Evolutionary conservation across 2,329 filamentous ascomycete genomes (phyloP).

Genomic region (Domatiomyces catenatus): DNA sequence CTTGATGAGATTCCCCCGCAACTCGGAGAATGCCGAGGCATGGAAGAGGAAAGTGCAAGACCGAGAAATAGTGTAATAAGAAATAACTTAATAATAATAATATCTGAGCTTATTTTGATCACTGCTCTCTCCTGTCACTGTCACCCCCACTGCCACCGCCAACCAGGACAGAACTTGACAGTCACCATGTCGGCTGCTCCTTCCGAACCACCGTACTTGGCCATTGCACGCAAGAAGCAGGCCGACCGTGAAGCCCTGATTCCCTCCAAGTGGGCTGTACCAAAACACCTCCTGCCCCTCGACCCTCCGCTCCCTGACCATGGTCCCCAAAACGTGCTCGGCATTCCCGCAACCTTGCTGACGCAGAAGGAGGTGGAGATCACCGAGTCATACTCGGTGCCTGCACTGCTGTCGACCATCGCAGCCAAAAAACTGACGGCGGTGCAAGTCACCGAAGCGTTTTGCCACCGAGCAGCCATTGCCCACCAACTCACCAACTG

Average conservation of each 20-base stretch:
- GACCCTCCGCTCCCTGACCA: conserved; percentile 9
- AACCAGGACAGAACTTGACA: not conserved
- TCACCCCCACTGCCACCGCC: no score
- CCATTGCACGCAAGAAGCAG: conserved; percentile 26
- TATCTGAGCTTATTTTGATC: not conserved
- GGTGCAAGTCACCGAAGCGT: conserved; percentile 37
- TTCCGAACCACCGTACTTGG: conserved; percentile 11
- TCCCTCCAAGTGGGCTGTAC: conserved; percentile 26
- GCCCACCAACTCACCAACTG: conserved; percentile 22
- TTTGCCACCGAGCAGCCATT: conserved; percentile 32
- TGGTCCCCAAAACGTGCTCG: conserved; percentile 25
- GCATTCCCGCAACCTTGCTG: conserved; percentile 38
- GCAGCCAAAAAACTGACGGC: conserved; percentile 22
- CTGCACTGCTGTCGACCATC: conserved; percentile 24
- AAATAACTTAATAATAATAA: no score
- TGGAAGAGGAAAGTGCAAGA: not conserved
- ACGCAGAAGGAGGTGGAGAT: conserved; percentile 39
- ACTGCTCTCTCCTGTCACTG: not conserved
- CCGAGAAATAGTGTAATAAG: no score
- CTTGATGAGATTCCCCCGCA: no score
- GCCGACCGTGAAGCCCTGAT: conserved; percentile 24
- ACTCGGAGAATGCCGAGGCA: not conserved
- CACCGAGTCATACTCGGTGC: conserved; percentile 38
- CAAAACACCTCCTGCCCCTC: conserved; percentile 15
- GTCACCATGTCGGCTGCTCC: conserved; percentile 2